These are phyloP conservation scores for Coemansia sp. DNA, from an alignment of 192 early-diverging fungal genomes.

Conservation along the genomic window DNA sequence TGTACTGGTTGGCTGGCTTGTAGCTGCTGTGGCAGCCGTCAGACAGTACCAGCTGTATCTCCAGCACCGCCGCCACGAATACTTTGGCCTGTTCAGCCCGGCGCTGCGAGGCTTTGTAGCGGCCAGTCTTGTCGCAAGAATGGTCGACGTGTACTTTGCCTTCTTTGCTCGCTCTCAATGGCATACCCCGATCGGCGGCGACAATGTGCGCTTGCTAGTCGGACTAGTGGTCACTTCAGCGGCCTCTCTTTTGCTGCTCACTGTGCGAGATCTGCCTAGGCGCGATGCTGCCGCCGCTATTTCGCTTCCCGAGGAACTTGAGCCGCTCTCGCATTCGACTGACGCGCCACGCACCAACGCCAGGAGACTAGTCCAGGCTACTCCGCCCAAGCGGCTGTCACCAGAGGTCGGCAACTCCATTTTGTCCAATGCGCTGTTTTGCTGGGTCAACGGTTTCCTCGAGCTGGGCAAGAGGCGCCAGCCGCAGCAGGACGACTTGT, in stretches of 20 bases:
- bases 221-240: neutral
- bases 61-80: neutral
- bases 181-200: constrained; percentile 4
- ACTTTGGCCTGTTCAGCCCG: constrained; percentile 26
- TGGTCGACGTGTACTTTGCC: constrained; percentile 21
- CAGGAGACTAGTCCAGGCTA: neutral
- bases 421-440: constrained; percentile 26
- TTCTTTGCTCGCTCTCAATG: constrained; percentile 18
- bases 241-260: constrained; percentile 14
- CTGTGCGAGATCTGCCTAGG: constrained; percentile 27
- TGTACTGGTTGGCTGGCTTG: constrained; percentile 3
- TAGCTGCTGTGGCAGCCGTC: neutral
- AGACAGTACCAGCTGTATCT: constrained; percentile 11
- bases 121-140: neutral
- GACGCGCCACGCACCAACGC: neutral
- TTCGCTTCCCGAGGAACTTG: neutral
- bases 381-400: neutral
- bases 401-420: constrained; percentile 32
- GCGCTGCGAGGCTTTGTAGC: constrained; percentile 2
- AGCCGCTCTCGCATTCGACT: neutral
- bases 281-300: neutral
- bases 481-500: constrained; percentile 24
- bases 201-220: neutral
- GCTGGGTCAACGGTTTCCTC: constrained; percentile 29
- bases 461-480: constrained; percentile 12